phyloP scores from a whole-genome alignment of 2,329 filamentous ascomycete species.

The Colletotrichum lentis region DNA sequence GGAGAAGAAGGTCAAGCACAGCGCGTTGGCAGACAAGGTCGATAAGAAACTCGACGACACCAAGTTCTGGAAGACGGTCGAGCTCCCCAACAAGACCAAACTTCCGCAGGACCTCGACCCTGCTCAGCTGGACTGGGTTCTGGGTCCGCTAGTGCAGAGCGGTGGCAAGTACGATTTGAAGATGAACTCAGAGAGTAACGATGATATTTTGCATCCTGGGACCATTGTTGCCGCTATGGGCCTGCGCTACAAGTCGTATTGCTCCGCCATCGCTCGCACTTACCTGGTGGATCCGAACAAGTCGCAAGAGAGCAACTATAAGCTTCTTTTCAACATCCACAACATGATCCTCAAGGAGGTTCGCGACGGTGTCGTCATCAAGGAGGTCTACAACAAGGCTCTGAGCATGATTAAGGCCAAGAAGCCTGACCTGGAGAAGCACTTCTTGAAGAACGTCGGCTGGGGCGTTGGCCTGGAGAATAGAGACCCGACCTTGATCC shows the following conservation, averaged over 20 bases:
- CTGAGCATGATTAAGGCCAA: conserved; percentile 81
- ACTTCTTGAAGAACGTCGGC: conserved; percentile 92
- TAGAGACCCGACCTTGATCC: conserved; percentile 80
- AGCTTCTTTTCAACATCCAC: conserved; percentile 83
- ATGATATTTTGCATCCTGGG: conserved; percentile 84
- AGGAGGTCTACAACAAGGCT: conserved; percentile 93
- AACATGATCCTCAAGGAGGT: conserved; percentile 91
- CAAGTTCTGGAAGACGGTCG: conserved; percentile 88
- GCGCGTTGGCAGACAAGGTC: conserved; percentile 83
- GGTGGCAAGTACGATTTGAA: conserved; percentile 94
- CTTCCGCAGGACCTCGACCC: conserved; percentile 88
- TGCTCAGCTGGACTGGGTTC: conserved; percentile 90
- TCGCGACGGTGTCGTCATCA: conserved; percentile 83
- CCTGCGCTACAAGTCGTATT: conserved; percentile 94
- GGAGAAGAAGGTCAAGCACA: conserved; percentile 97
- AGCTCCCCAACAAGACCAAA: conserved; percentile 75
- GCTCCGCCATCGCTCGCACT: conserved; percentile 88
- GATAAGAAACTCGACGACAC: conserved; percentile 90
- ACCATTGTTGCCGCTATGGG: conserved; percentile 94
- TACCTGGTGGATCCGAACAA: conserved; percentile 98
- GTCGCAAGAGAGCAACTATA: conserved; percentile 93
- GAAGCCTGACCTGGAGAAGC: conserved; percentile 93
- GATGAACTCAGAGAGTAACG: conserved; percentile 79
- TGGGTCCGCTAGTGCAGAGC: conserved; percentile 90
- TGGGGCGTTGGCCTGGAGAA: conserved; percentile 93